A percentile compares a stretch with the other conserved stretches of the same genome.
phyloP scores from a whole-genome alignment of 1,284 basidiomycete species.

The Apiotrichum gamsii region DNA sequence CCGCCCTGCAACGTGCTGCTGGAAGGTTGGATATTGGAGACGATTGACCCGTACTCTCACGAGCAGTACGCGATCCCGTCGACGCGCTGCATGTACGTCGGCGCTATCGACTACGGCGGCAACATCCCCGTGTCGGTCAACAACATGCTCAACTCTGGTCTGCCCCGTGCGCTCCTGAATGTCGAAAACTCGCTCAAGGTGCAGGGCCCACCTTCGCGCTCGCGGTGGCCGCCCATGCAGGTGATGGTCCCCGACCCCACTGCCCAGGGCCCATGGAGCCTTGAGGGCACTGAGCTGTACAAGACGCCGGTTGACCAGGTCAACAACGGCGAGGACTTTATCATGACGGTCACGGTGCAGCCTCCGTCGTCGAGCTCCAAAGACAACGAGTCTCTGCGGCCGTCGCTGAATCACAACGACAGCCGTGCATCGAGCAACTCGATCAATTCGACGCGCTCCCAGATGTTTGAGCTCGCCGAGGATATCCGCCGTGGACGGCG shows the following conservation, averaged over 20 bases:
- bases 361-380: constrained; percentile 15
- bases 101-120: constrained; percentile 83
- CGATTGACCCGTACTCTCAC: constrained; percentile 90
- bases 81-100: constrained; percentile 79
- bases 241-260: constrained; percentile 30
- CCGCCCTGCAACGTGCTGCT: constrained; percentile 78
- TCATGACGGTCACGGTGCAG: constrained; percentile 34
- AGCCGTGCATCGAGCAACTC: constrained; percentile 17
- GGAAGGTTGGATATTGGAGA: constrained; percentile 95
- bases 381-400: constrained; percentile 17
- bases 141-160: constrained; percentile 72
- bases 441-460: constrained; percentile 30
- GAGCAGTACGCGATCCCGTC: constrained; percentile 95
- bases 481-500: constrained; percentile 35
- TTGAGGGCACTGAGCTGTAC: constrained; percentile 31
- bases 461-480: constrained; percentile 35
- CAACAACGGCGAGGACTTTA: constrained; percentile 29
- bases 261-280: constrained; percentile 28
- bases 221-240: constrained; percentile 56
- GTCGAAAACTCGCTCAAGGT: constrained; percentile 66
- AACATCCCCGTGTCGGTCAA: constrained; percentile 81
- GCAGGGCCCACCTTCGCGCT: constrained; percentile 56
- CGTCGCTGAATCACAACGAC: constrained; percentile 29
- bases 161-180: constrained; percentile 61
- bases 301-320: constrained; percentile 30